These are phyloP conservation scores for Geotrichum histeridarum DNA, from an alignment of 1,139 yeast species.

Conservation along the genomic window DNA sequence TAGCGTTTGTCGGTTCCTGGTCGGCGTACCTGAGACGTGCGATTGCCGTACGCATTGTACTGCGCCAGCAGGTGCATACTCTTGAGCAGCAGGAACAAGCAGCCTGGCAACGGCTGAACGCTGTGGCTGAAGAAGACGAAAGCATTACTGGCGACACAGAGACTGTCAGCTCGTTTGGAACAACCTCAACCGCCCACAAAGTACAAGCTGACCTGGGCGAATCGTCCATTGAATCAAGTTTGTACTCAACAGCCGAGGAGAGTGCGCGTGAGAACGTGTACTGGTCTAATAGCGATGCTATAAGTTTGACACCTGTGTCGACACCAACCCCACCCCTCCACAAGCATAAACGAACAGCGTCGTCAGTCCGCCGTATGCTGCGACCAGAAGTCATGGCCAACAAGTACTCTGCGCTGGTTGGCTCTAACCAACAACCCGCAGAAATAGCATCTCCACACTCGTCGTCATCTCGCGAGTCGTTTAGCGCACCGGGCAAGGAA, in stretches of 20 bases:
- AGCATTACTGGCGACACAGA: constrained; percentile 13
- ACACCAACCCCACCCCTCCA: background rate
- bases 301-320: constrained; percentile 12
- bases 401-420: constrained; percentile 21
- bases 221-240: background rate
- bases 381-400: constrained; percentile 20
- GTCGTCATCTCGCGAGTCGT: constrained; percentile 1
- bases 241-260: background rate
- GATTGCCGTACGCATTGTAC: constrained; percentile 34
- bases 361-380: constrained; percentile 20
- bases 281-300: constrained; percentile 4
- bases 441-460: background rate
- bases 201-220: background rate
- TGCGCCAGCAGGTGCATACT: constrained; percentile 31
- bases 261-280: constrained; percentile 2
- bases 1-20: constrained; percentile 37
- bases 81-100: constrained; percentile 22
- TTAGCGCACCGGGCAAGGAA: constrained; percentile 1
- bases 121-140: constrained; percentile 11
- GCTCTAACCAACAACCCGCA: background rate
- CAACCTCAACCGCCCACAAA: background rate
- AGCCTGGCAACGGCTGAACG: constrained; percentile 6
- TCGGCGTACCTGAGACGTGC: constrained; percentile 34
- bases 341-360: constrained; percentile 9
- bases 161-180: constrained; percentile 8